Evolutionary conservation across 2,329 filamentous ascomycete species (phyloP).

Genomic region (Sclerotinia glacialis): DNA sequence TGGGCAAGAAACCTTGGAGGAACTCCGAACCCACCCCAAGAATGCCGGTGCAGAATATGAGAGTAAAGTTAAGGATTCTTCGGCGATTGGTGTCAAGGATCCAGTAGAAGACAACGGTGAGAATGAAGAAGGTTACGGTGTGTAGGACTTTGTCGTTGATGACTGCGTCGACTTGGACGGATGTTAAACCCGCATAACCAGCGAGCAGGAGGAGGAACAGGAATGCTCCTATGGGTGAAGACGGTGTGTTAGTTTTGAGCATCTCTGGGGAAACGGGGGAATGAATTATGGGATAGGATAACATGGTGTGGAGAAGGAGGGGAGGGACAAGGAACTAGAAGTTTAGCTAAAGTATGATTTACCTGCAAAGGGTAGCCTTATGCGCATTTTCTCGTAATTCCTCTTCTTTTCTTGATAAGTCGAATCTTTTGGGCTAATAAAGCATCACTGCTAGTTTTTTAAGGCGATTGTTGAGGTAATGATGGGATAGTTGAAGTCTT

Average conservation of each 20-base stretch:
- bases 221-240: conserved; percentile 57
- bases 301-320: conserved; percentile 15
- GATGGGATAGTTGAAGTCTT: neutral
- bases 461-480: neutral
- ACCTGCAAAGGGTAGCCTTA: conserved; percentile 88
- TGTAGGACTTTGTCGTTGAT: conserved; percentile 92
- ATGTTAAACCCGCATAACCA: conserved; percentile 76
- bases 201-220: conserved; percentile 68
- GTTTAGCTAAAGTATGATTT: conserved; percentile 39
- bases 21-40: conserved; percentile 74
- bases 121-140: conserved; percentile 80
- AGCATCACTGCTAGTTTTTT: conserved; percentile 19
- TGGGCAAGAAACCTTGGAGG: conserved; percentile 71
- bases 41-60: conserved; percentile 71
- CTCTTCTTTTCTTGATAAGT: neutral
- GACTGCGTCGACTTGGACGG: conserved; percentile 51
- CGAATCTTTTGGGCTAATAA: neutral
- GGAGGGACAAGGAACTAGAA: conserved; percentile 17
- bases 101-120: conserved; percentile 93
- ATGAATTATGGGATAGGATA: neutral
- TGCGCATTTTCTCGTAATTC: conserved; percentile 62
- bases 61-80: conserved; percentile 77
- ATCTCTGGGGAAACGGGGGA: conserved; percentile 1
- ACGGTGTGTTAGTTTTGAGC: conserved; percentile 23
- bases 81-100: conserved; percentile 87